phyloP scores from a whole-genome alignment of 495 filamentous ascomycete genomes.

The Penicillium manginii region DNA sequence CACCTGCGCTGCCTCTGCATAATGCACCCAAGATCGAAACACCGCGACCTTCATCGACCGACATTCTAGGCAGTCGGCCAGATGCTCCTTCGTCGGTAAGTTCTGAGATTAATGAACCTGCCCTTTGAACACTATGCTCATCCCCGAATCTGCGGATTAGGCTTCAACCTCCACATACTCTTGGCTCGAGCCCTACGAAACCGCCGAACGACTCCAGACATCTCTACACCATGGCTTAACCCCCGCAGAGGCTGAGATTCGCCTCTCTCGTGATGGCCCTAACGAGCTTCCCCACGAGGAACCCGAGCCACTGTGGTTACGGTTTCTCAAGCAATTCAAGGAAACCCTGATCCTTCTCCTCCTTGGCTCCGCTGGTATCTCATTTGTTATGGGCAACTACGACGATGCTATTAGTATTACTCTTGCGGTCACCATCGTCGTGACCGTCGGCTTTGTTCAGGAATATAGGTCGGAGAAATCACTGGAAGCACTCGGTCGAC shows the following conservation, averaged over 20 bases:
- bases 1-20: slow-evolving; percentile 60
- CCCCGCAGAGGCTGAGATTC: slow-evolving; percentile 75
- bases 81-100: slow-evolving; percentile 41
- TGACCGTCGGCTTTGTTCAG: slow-evolving; percentile 94
- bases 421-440: slow-evolving; percentile 93
- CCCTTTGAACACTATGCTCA: slow-evolving; percentile 11
- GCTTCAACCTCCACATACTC: slow-evolving; percentile 64
- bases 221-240: slow-evolving; percentile 81
- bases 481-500: slow-evolving; percentile 87
- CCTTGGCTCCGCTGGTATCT: slow-evolving; percentile 85
- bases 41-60: slow-evolving; percentile 40
- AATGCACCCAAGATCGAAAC: slow-evolving; percentile 46
- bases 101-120: background rate
- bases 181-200: slow-evolving; percentile 71
- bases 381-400: slow-evolving; percentile 90
- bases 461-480: slow-evolving; percentile 98
- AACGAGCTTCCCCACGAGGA: slow-evolving; percentile 95
- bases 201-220: slow-evolving; percentile 77
- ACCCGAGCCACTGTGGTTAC: slow-evolving; percentile 90
- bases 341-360: slow-evolving; percentile 90
- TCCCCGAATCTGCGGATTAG: slow-evolving; percentile 31
- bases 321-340: slow-evolving; percentile 95
- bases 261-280: slow-evolving; percentile 78
- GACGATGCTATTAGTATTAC: slow-evolving; percentile 96
- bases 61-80: slow-evolving; percentile 37